Base-by-base conservation (phyloP, 2,329 filamentous ascomycete genomes). In the Alternaria triticina region DNA sequence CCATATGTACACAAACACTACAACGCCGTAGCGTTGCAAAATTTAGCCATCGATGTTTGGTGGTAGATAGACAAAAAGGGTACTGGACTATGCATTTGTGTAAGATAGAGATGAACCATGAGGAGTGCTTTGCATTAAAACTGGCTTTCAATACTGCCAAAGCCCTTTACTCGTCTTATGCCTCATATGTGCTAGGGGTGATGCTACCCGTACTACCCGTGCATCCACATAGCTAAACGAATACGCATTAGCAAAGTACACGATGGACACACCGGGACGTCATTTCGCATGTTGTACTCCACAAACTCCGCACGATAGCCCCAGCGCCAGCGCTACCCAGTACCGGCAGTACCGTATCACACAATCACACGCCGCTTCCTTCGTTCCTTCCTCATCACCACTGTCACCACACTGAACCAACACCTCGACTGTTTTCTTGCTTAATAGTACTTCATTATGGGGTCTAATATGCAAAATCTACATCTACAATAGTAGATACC, bases 91-190 rank as follows among this genome's bases (percentile, higher is more conserved):
- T 52, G 57, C 47, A 45, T 43, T 22, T 23, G 23, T 57, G 55
- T 57, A 57, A 25, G 55, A 57, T 57, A 57, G 13, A 22, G 30
- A 50, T 50, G 30, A 33, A 56, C 58, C 12, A 44, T 20, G 33
- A 40, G 22, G 28, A 9, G 49, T 12, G 30, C 49, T 28, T 36
- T 12, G 28, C 49, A 23, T 11, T 3, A 22, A 30, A 17, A n/a
- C 20, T 10, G 28, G 49, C 49, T 23, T 36, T 23, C 12, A 23
- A 6, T 3, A 51, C 5, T 36, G 10, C 10, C 17, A 28, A 51
- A 33, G 10, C 17, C 5, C 17, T 10, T 22, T 4, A 2, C n/a
- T 22, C 36, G 8, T 20, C 12, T 5, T 13, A 1, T 17, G 0
- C 10, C 47, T 20, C 8, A n/a, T n/a, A n/a, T n/a, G n/a, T n/a